These are phyloP conservation scores for Pseudonitzschia delicatissima DNA, from an alignment of 108 stramenopile genomes.

Conservation along the genomic window DNA sequence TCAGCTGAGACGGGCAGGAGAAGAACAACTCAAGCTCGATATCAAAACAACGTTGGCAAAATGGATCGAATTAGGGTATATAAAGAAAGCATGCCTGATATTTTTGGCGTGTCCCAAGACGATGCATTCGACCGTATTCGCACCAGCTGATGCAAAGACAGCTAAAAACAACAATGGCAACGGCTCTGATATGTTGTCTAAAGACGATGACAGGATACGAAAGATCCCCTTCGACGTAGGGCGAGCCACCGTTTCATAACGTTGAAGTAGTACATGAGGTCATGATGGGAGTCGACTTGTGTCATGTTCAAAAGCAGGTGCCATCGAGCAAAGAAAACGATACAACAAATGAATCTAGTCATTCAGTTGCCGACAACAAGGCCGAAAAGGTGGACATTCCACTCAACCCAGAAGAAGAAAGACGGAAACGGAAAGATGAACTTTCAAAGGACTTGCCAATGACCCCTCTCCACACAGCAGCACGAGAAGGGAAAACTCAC, in stretches of 20 bases:
- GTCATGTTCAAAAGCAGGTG: neutral
- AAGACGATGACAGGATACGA: constrained; percentile 48
- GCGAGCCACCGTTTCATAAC: constrained; percentile 57
- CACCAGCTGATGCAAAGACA: neutral
- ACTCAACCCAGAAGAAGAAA: neutral
- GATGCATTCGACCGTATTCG: constrained; percentile 38
- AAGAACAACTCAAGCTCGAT: constrained; percentile 62
- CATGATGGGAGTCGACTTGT: constrained; percentile 39
- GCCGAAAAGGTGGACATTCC: constrained; percentile 5
- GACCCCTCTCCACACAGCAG: constrained; percentile 61
- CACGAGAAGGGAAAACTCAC: constrained; percentile 56
- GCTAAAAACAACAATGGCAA: neutral
- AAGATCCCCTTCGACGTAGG: constrained; percentile 80
- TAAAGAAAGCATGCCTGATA: neutral
- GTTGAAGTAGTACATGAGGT: constrained; percentile 39
- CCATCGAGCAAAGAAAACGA: neutral
- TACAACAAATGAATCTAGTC: neutral
- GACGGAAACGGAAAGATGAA: constrained; percentile 15
- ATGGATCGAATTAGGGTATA: constrained; percentile 41
- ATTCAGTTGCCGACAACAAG: neutral
- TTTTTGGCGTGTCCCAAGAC: constrained; percentile 47
- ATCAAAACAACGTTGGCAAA: constrained; percentile 45
- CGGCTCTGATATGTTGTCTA: constrained; percentile 1
- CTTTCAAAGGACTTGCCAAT: constrained; percentile 26
- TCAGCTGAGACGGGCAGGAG: constrained; percentile 81